Base-by-base conservation (phyloP, 1,284 basidiomycete species). In the Sutorius eximius region DNA sequence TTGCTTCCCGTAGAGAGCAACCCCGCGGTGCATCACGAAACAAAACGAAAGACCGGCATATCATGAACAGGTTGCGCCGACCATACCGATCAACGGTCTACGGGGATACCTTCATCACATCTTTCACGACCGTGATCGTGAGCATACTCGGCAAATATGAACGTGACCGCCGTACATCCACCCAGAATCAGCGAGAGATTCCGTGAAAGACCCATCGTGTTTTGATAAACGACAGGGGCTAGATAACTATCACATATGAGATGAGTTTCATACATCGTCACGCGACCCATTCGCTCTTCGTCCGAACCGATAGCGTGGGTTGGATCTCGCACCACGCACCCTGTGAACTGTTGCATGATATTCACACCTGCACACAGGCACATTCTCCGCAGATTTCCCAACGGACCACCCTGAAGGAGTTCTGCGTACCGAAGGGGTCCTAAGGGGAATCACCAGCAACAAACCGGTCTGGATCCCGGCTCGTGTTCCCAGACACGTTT, bases 31-130 rank as follows among this genome's bases (percentile, higher is more conserved):
- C n/a, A 75, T 45, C 47, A 69, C 63, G 55, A 75, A 75, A 57
- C 73, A 75, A 2, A 71, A 34, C 10, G 71, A 75, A n/a, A 75
- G 60, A 1, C 75, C 76, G 7, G 71, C 58, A 76, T 11, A 69
- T 69, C 75, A 77, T 51, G 18, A 16, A n/a, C 3, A 76, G 60
- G 10, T 65, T 59, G 8, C 74, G 72, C 24, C 75, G 62, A 24
- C 74, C 76, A 53, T 53, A 55, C 18, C 75, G 70, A 56, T 76
- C 75, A 7, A 77, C 68, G 3, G 73, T 77, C 77, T 77, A 52
- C n/a, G n/a, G 32, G 46, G n/a, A 30, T 4, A 33, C 27, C 38
- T 27, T 18, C 27, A 32, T 42, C 7, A 29, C 51, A 36, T 29
- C 43, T 33, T 41, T 32, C 22, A 27, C 45, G 24, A 36, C 32